phyloP scores from a whole-genome alignment of 306 rosid species.

The Sesbania bispinosa region DNA sequence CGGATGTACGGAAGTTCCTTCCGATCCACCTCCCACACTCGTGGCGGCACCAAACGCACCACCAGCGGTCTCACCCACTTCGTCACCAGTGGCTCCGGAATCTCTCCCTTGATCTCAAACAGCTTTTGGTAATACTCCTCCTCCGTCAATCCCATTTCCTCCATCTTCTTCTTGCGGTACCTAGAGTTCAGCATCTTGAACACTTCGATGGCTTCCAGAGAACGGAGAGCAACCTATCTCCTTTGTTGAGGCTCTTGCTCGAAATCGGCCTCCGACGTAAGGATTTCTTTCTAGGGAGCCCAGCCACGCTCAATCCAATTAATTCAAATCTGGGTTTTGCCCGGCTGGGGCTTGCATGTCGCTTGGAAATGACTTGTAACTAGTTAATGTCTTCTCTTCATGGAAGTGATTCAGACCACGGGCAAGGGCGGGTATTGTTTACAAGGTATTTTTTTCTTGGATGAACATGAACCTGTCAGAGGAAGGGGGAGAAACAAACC shows the following conservation, averaged over 20 bases:
- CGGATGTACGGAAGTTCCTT: constrained; percentile 72
- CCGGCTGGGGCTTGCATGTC: too few species aligned
- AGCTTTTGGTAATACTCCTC: constrained; percentile 58
- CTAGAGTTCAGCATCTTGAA: constrained; percentile 71
- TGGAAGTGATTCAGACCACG: too few species aligned
- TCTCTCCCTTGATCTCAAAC: too few species aligned
- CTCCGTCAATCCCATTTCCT: constrained; percentile 69
- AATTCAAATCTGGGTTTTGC: too few species aligned
- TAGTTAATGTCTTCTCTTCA: too few species aligned
- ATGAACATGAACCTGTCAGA: too few species aligned
- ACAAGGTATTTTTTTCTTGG: too few species aligned
- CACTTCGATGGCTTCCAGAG: constrained; percentile 82
- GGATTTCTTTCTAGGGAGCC: constrained; percentile 93
- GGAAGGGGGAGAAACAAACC: too few species aligned
- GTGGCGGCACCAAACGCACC: constrained; percentile 55
- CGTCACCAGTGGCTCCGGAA: constrained; percentile 64
- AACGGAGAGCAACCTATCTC: constrained; percentile 68
- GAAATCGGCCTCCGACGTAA: constrained; percentile 76
- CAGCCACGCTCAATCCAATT: constrained; percentile 90
- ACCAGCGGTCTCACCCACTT: constrained; percentile 58
- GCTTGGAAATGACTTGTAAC: too few species aligned
- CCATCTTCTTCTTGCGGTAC: constrained; percentile 68
- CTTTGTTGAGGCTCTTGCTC: constrained; percentile 82
- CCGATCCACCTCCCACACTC: constrained; percentile 78
- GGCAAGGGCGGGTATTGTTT: too few species aligned